phyloP scores from a whole-genome alignment of 2,329 filamentous ascomycete species.

The Fusarium paranaense region DNA sequence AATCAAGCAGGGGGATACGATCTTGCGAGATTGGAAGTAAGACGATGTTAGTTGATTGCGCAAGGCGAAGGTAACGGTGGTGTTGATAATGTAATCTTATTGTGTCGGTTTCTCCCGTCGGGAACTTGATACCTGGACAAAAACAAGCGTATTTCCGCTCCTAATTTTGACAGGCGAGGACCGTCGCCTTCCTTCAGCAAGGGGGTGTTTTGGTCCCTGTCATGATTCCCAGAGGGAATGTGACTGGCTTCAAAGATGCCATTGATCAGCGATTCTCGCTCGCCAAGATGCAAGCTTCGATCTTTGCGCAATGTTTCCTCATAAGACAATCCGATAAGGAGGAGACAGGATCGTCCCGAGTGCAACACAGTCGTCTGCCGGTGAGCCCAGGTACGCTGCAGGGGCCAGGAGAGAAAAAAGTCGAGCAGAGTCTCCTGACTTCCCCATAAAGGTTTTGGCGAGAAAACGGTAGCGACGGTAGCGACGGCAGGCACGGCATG shows the following conservation, averaged over 20 bases:
- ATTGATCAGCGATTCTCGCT: background rate
- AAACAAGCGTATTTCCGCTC: background rate
- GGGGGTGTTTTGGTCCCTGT: background rate
- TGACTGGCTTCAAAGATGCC: background rate
- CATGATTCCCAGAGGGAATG: background rate
- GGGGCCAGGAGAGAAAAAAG: background rate
- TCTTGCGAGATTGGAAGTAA: constrained; percentile 44
- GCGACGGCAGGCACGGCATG: constrained; percentile 21
- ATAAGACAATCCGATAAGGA: constrained; percentile 3
- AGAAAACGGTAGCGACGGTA: constrained; percentile 31
- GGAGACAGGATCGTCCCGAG: constrained; percentile 6
- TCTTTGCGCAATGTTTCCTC: constrained; percentile 1
- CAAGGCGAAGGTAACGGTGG: background rate
- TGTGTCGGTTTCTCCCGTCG: background rate
- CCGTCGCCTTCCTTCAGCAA: background rate
- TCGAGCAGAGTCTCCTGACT: constrained; percentile 22
- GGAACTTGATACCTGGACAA: background rate
- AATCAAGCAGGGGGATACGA: constrained; percentile 44
- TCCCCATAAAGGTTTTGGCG: background rate
- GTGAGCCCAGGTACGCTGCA: background rate
- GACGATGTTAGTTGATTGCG: background rate
- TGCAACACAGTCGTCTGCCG: constrained; percentile 2
- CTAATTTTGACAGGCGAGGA: constrained; percentile 2
- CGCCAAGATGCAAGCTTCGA: background rate
- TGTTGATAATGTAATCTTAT: background rate